These are phyloP conservation scores for Chaetomiaceae sp. DNA, from an alignment of 2,329 filamentous ascomycete species.

Conservation along the genomic window DNA sequence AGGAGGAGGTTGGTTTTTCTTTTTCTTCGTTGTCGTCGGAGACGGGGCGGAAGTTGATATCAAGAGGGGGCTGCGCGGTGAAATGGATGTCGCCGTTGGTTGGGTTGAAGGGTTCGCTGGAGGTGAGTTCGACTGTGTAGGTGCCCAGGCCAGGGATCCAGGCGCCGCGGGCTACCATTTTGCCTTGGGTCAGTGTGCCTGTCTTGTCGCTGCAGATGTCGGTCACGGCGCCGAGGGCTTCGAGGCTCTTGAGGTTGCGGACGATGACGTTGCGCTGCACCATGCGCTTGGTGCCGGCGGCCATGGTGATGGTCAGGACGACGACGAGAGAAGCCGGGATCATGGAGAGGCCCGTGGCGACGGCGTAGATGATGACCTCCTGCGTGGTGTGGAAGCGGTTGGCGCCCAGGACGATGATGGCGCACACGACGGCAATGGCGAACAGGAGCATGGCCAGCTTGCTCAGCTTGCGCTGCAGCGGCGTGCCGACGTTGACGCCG, in stretches of 20 bases:
- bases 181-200: conserved; percentile 61
- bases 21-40: conserved; percentile 12
- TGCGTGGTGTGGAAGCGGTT: conserved; percentile 45
- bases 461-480: conserved; percentile 61
- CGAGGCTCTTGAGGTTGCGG: conserved; percentile 58
- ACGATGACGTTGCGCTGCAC: conserved; percentile 52
- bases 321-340: conserved; percentile 55
- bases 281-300: conserved; percentile 52
- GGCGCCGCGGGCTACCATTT: conserved; percentile 61
- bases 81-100: conserved; percentile 46
- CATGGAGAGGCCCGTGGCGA: conserved; percentile 47
- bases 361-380: conserved; percentile 41
- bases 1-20: no score
- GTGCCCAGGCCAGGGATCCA: conserved; percentile 54
- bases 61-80: conserved; percentile 13
- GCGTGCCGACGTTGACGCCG: conserved; percentile 54
- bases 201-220: conserved; percentile 69
- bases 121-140: conserved; percentile 48
- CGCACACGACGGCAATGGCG: conserved; percentile 45
- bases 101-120: conserved; percentile 57
- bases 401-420: conserved; percentile 38
- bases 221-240: conserved; percentile 65
- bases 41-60: conserved; percentile 20
- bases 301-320: conserved; percentile 62
- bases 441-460: conserved; percentile 64